Percentiles rank a stretch among this genome's conserved stretches.
phyloP scores from a whole-genome alignment of 768 basidiomycete genomes.

The Phylloporus arenicola region DNA sequence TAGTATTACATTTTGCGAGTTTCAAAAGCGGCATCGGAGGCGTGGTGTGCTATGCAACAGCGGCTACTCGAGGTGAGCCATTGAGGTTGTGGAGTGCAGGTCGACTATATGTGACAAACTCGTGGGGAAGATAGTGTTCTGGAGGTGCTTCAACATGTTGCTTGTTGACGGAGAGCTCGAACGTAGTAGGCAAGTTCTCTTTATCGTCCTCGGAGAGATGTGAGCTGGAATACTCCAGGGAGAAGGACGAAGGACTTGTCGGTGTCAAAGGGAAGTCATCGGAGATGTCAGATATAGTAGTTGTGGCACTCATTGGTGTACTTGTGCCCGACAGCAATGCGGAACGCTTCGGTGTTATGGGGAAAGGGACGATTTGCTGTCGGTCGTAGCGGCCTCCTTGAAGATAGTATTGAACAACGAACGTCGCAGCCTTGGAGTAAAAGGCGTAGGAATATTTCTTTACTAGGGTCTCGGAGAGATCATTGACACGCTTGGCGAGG shows the following conservation, averaged over 20 bases:
- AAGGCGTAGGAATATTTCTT: conserved; percentile 98
- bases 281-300: conserved; percentile 67
- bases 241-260: conserved; percentile 54
- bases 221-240: conserved; percentile 49
- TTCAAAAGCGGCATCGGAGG: conserved; percentile 41
- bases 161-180: conserved; percentile 72
- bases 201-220: conserved; percentile 68
- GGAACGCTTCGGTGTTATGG: conserved; percentile 53
- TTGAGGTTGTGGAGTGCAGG: conserved; percentile 76
- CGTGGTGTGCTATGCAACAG: conserved; percentile 52
- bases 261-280: conserved; percentile 85
- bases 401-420: conserved; percentile 91
- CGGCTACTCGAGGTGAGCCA: conserved; percentile 47
- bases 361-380: conserved; percentile 44
- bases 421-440: conserved; percentile 92
- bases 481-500: conserved; percentile 83
- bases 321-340: conserved; percentile 44
- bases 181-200: conserved; percentile 69
- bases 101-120: conserved; percentile 74
- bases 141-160: conserved; percentile 60
- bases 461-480: conserved; percentile 91
- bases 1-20: conserved; percentile 75
- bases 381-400: conserved; percentile 72
- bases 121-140: conserved; percentile 76
- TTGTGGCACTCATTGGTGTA: conserved; percentile 73